Percentiles rank a stretch among this genome's conserved stretches.
phyloP scores from a whole-genome alignment of 2,329 filamentous ascomycete genomes.

The Penicillium sp. region DNA sequence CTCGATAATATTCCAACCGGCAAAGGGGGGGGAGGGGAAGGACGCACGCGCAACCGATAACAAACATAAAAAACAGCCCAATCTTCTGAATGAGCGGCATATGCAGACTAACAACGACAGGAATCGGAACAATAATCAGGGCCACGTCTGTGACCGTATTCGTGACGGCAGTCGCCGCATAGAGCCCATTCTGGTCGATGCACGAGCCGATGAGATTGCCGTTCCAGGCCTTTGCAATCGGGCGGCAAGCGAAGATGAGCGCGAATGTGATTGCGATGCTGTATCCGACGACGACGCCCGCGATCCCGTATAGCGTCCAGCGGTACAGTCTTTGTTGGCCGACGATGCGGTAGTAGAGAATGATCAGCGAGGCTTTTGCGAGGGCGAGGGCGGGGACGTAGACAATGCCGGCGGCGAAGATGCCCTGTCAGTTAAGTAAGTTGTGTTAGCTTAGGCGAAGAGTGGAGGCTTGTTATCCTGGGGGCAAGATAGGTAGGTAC shows the following conservation, averaged over 20 bases:
- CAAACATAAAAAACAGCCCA: conserved; percentile 24
- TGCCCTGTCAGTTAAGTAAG: conserved; percentile 12
- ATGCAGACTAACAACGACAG: conserved; percentile 20
- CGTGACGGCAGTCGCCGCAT: conserved; percentile 28
- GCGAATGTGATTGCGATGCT: conserved; percentile 27
- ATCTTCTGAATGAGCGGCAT: conserved; percentile 25
- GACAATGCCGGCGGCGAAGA: conserved; percentile 26
- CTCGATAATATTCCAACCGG: too few species aligned
- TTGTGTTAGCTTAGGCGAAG: neutral
- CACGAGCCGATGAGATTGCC: conserved; percentile 23
- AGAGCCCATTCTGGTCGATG: conserved; percentile 22
- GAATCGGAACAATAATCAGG: conserved; percentile 28
- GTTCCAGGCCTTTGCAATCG: conserved; percentile 29
- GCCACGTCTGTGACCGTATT: conserved; percentile 31
- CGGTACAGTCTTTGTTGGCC: conserved; percentile 17
- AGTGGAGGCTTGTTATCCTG: too few species aligned
- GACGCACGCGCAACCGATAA: conserved; percentile 27
- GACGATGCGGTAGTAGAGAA: conserved; percentile 32
- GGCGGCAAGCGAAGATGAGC: conserved; percentile 30
- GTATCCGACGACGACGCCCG: conserved; percentile 25
- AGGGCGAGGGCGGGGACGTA: conserved; percentile 30
- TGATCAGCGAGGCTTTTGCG: conserved; percentile 30
- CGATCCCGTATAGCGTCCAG: conserved; percentile 22
- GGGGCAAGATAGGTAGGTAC: too few species aligned
- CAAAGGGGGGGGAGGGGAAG: too few species aligned